phyloP scores from a whole-genome alignment of 257 asterid genomes.

The Echium plantagineum region DNA sequence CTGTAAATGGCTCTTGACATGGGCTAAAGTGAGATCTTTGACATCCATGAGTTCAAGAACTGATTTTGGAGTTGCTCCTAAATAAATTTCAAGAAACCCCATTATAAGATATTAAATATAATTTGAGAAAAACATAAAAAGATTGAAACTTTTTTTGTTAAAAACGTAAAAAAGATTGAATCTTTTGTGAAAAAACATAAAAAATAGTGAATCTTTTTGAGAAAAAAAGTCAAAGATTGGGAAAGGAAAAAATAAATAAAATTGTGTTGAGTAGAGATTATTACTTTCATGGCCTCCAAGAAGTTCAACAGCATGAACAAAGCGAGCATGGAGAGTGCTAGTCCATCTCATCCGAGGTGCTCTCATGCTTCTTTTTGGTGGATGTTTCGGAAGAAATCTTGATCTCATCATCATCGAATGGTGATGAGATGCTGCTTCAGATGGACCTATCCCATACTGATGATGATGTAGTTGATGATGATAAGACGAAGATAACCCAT shows the following conservation, averaged over 20 bases:
- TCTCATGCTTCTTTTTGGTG: slow-evolving; percentile 8
- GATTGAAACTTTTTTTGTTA: not conserved
- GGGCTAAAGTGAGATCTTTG: not conserved
- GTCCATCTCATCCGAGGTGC: slow-evolving; percentile 25
- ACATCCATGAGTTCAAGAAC: not conserved
- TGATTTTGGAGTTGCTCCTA: not conserved
- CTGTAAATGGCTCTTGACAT: not conserved
- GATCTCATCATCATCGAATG: slow-evolving; percentile 19
- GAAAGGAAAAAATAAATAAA: not conserved
- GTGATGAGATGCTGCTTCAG: slow-evolving; percentile 20
- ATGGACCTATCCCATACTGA: slow-evolving; percentile 27
- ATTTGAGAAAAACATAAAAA: not conserved
- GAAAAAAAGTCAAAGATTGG: not conserved
- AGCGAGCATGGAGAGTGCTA: slow-evolving; percentile 19
- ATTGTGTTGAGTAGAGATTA: not conserved
- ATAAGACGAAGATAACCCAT: slow-evolving; percentile 28
- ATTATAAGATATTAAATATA: not conserved
- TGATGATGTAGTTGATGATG: slow-evolving; percentile 20
- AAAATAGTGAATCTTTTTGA: not conserved
- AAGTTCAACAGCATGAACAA: slow-evolving; percentile 1
- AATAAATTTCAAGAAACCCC: not conserved
- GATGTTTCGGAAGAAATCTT: slow-evolving; percentile 1
- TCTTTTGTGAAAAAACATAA: too few relatives aligned
- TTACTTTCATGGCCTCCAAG: not conserved
- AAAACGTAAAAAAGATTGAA: not conserved